Evolutionary conservation across 345 rosid genomes (phyloP).

Genomic region (Salix purpurea): DNA sequence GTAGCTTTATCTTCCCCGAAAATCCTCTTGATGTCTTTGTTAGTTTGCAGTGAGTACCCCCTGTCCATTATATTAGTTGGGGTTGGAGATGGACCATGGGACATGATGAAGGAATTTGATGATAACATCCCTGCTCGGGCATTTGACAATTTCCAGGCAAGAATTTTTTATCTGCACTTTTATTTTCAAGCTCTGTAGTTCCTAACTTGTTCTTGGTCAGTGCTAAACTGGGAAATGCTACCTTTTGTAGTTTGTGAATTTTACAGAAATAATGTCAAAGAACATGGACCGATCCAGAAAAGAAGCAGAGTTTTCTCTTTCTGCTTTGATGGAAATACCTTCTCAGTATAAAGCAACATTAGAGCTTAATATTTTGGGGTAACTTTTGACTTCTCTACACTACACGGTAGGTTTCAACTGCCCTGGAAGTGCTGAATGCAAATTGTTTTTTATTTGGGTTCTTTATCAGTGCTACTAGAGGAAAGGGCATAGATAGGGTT

Average conservation of each 20-base stretch:
- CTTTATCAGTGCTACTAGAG: slow-evolving; percentile 39
- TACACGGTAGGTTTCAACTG: background rate
- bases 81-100: slow-evolving; percentile 99
- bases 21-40: background rate
- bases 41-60: slow-evolving; percentile 65
- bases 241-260: slow-evolving; percentile 74
- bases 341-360: slow-evolving; percentile 88
- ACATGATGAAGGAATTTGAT: slow-evolving; percentile 92
- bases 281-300: slow-evolving; percentile 50
- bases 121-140: slow-evolving; percentile 92
- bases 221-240: slow-evolving; percentile 1
- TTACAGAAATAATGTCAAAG: slow-evolving; percentile 86
- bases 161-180: background rate
- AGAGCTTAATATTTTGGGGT: slow-evolving; percentile 86
- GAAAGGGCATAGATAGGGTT: slow-evolving; percentile 54
- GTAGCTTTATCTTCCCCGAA: background rate
- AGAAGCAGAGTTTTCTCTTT: slow-evolving; percentile 83
- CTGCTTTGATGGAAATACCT: slow-evolving; percentile 96
- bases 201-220: background rate
- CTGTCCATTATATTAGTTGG: slow-evolving; percentile 85
- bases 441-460: slow-evolving; percentile 4
- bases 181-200: background rate
- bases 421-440: background rate
- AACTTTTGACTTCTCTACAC: background rate
- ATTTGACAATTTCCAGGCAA: slow-evolving; percentile 94